Base-by-base conservation (phyloP, 202 grass and related monocot species). In the Carex arenaria region DNA sequence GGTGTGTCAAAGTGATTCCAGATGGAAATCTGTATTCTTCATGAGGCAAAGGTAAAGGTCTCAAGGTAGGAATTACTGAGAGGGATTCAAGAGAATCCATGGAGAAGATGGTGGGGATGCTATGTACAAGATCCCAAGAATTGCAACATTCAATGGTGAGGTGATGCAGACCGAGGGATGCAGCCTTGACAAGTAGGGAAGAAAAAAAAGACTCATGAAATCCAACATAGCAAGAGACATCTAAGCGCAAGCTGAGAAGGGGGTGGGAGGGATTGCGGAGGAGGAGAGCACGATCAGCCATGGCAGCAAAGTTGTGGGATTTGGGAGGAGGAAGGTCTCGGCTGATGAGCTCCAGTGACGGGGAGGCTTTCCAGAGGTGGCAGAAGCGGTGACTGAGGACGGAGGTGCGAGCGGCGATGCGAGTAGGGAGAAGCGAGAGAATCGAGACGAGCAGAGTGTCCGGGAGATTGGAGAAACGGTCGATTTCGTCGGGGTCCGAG, bases 11-110 rank as follows among this genome's bases (percentile, higher is more conserved):
- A 71, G 18, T 20, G 67, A 43, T 71, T 45, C 9, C 67, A 20
- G 67, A 43, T 9, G 67, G 36, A 20, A 47, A 45, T 4, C 9
- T 18, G 0, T 9, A 8, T 18, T 38, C 32, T 36, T 40, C 34
- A 17, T 9, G 14, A 31, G 30, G 34, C 7, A 12, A 7, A 28
- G 13, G 31, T 19, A 71, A 45, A 1, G 18, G 9, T 4, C 1
- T 20, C 7, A 71, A 17, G 36, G 17, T 1, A 71, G 3, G 18
- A 45, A 49, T 49, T 49, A 71, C 18, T 5, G 43, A 52, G 26
- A 93, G 68, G 61, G 86, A 59, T 10, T 55, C 4, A 61, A 93
- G 84, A n/a, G 83, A 84, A 18, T 72, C 70, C 32, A 90, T 56
- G 80, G 55, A 59, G 43, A 93, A 61, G 8, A 79, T 10, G 26